Evolutionary conservation across 768 basidiomycete genomes (phyloP).

Genomic region (Termitomyces sp.): DNA sequence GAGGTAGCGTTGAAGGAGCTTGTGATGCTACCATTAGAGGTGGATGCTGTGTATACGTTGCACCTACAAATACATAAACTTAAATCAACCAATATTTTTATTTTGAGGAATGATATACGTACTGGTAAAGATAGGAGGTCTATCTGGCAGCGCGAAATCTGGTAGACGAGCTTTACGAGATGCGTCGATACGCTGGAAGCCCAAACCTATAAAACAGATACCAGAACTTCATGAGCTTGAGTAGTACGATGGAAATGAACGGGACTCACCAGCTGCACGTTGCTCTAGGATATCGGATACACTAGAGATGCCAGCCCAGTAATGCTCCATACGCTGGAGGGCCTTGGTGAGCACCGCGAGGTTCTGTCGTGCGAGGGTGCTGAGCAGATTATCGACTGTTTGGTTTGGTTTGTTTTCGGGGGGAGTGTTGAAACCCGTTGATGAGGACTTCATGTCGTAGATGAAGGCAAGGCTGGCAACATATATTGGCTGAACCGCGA

Average conservation of each 20-base stretch:
- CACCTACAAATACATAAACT: background rate
- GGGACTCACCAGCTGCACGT: slow-evolving; percentile 12
- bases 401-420: slow-evolving; percentile 12
- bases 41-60: slow-evolving; percentile 1
- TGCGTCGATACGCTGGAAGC: slow-evolving; percentile 13
- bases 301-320: slow-evolving; percentile 17
- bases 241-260: background rate
- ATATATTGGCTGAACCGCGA: slow-evolving; percentile 17
- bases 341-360: slow-evolving; percentile 16
- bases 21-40: background rate
- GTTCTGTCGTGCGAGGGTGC: slow-evolving; percentile 16
- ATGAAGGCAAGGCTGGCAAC: slow-evolving; percentile 17
- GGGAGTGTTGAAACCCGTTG: slow-evolving; percentile 2
- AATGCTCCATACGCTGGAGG: slow-evolving; percentile 17
- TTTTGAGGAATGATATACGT: background rate
- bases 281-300: slow-evolving; percentile 15
- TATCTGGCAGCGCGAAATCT: slow-evolving; percentile 6
- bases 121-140: slow-evolving; percentile 12
- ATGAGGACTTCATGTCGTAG: slow-evolving; percentile 11
- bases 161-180: slow-evolving; percentile 10
- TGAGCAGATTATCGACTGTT: slow-evolving; percentile 14
- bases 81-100: background rate
- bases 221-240: background rate
- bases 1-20: slow-evolving; percentile 3
- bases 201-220: slow-evolving; percentile 4